Base-by-base conservation (phyloP, 805 yeast genomes). In the Sugiyamaella chiloensis region DNA sequence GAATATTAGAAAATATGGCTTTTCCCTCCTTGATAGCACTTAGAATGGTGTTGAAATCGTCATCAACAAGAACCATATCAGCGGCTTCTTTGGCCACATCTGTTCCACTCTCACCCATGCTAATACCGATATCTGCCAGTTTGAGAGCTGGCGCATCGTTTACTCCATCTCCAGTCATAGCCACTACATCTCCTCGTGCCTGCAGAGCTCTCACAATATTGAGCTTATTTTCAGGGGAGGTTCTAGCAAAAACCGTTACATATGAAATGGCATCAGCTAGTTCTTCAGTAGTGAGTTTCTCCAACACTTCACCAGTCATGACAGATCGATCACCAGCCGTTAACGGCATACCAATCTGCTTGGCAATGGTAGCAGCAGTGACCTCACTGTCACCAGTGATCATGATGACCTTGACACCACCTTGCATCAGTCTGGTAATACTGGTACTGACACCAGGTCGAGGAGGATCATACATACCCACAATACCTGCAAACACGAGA, bases 21-120 rank as follows among this genome's bases (percentile, higher is more conserved):
- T 93, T 93, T 40, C 99, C 99, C 70, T 93, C 99, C 66, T 87
- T 91, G 57, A 91, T 89, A 4, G 99, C 99, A 53, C 81, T 81
- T 55, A 93, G 71, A 57, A 93, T 93, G 1, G 98, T 91, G 49
- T 95, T 83, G 68, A 93, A 93, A 64, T 93, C 98, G 67, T 93
- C 98, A 68, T 91, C 96, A 2, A 96, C 91, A 54, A 91, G 75
- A 46, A 91, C 91, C 98, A 91, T 91, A 67, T 91, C 99, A 2
- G 96, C 87, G 1, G 98, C 98, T 66, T 91, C 99, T 62, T 91
- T 91, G 42, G 99, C 99, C 34, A 91, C 99, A 67, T 91, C 99
- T 0, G 98, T 93, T 51, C 99, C 99, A 71, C 85, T 83, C 57
- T 90, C 95, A 1, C 83, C 83, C 83, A 79, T 79, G 9, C 82